phyloP scores from a whole-genome alignment of 208 protist genomes.

The Leishmania mexicana region DNA sequence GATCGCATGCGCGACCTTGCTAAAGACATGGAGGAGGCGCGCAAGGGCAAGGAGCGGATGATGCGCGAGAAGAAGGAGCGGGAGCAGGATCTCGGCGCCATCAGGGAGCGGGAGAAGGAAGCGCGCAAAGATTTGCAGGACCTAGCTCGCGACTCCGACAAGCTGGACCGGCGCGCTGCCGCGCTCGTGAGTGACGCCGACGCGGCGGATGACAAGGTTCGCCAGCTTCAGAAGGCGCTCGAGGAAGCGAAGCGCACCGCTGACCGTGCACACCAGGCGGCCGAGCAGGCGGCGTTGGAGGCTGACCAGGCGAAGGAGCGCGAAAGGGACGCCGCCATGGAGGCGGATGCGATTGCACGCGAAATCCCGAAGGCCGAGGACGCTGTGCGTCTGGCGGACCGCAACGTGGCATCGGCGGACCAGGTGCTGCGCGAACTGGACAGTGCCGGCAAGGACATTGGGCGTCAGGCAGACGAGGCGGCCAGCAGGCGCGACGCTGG shows the following conservation, averaged over 20 bases:
- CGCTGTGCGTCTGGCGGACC: slow-evolving; percentile 72
- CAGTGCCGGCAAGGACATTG: slow-evolving; percentile 74
- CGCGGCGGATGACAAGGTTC: slow-evolving; percentile 85
- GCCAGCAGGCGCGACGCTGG: slow-evolving; percentile 68
- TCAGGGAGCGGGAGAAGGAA: slow-evolving; percentile 79
- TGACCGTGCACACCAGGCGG: slow-evolving; percentile 70
- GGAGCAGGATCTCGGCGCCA: slow-evolving; percentile 68
- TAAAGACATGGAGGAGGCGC: slow-evolving; percentile 79
- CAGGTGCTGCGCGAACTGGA: slow-evolving; percentile 84
- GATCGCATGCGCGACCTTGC: slow-evolving; percentile 85
- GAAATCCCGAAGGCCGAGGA: slow-evolving; percentile 84
- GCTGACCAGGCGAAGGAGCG: slow-evolving; percentile 67
- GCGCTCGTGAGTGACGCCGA: slow-evolving; percentile 62
- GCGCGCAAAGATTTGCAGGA: slow-evolving; percentile 78
- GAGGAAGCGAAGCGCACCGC: slow-evolving; percentile 81
- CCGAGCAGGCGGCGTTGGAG: slow-evolving; percentile 71
- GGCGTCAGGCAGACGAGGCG: slow-evolving; percentile 83
- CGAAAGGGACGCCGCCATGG: slow-evolving; percentile 66
- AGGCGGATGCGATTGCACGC: slow-evolving; percentile 68
- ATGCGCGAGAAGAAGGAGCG: slow-evolving; percentile 84
- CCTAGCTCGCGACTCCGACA: slow-evolving; percentile 73
- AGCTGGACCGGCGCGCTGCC: slow-evolving; percentile 68
- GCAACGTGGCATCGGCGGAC: slow-evolving; percentile 63
- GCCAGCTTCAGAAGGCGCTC: slow-evolving; percentile 83
- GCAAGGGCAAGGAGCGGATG: slow-evolving; percentile 74